Percentiles rank a stretch among this genome's conserved stretches.
Conservation (phyloP, 371 early-diverging fungal genomes). For the Mucor ambiguus region DNA sequence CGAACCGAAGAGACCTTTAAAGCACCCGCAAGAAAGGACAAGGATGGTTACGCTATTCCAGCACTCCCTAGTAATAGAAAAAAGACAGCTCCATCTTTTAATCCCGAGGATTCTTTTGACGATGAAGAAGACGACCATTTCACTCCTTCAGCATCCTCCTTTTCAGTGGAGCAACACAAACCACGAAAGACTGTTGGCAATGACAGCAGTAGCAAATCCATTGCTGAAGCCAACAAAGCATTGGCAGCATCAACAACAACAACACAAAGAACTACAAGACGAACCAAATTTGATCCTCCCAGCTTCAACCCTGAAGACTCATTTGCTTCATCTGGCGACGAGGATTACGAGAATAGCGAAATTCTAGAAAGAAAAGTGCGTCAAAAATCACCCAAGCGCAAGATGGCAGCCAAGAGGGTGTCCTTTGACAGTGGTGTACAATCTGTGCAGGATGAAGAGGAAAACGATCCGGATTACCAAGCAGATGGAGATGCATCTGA, state of each 20-base stretch:
- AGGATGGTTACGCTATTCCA: slow-evolving; percentile 21
- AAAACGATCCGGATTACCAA: slow-evolving; percentile 12
- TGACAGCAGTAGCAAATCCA: not conserved
- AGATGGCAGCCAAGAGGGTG: not conserved
- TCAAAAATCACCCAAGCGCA: not conserved
- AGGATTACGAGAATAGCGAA: not conserved
- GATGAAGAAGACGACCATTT: not conserved
- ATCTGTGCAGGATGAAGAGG: slow-evolving; percentile 2
- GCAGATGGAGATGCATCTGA: slow-evolving; percentile 10
- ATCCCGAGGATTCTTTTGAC: slow-evolving; percentile 15
- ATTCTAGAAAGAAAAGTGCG: not conserved
- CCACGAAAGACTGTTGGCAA: not conserved
- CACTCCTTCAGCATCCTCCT: not conserved
- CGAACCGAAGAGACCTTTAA: not conserved
- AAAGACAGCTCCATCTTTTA: not conserved
- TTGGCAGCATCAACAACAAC: not conserved
- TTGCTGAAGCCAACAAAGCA: not conserved
- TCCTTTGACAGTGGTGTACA: not conserved
- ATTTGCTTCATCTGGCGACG: slow-evolving; percentile 18
- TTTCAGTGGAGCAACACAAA: not conserved
- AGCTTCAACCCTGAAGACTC: slow-evolving; percentile 19
- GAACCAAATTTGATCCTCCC: slow-evolving; percentile 4
- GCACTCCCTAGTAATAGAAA: not conserved
- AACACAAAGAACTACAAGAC: not conserved
- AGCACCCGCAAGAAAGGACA: not conserved